These are phyloP conservation scores for Carex cristatella DNA, from an alignment of 176 grass and related monocot genomes.

Conservation along the genomic window DNA sequence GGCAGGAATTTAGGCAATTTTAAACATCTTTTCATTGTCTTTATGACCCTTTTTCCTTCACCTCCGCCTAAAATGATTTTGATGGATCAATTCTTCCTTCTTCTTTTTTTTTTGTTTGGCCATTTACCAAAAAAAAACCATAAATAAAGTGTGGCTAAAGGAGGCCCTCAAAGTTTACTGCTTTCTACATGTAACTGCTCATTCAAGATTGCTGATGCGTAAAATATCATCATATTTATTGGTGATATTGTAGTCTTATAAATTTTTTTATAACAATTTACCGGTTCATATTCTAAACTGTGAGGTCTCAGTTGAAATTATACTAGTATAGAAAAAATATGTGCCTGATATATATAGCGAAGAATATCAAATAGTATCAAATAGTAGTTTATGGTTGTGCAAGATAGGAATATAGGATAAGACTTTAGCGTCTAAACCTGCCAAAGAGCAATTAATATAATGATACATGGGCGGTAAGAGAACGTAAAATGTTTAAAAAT, in stretches of 20 bases:
- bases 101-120: not conserved
- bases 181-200: not conserved
- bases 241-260: not conserved
- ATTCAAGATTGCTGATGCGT: not conserved
- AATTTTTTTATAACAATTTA: not conserved
- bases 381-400: not conserved
- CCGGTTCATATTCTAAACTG: not conserved
- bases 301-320: not conserved
- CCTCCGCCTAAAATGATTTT: slow-evolving; percentile 9
- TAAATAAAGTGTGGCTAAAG: too few relatives aligned
- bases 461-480: too few relatives aligned
- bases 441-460: too few relatives aligned
- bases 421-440: too few relatives aligned
- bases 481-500: too few relatives aligned
- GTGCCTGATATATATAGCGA: not conserved
- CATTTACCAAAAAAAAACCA: too few relatives aligned
- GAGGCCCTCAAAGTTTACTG: too few relatives aligned
- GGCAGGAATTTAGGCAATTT: not conserved
- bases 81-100: not conserved
- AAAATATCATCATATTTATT: not conserved
- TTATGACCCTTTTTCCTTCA: not conserved
- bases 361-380: not conserved
- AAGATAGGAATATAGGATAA: too few relatives aligned
- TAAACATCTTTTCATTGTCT: not conserved
- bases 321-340: not conserved